Percentiles rank a stretch among this genome's conserved stretches.
phyloP scores from a whole-genome alignment of 2,329 filamentous ascomycete genomes.

The Verticillium alfalfae region DNA sequence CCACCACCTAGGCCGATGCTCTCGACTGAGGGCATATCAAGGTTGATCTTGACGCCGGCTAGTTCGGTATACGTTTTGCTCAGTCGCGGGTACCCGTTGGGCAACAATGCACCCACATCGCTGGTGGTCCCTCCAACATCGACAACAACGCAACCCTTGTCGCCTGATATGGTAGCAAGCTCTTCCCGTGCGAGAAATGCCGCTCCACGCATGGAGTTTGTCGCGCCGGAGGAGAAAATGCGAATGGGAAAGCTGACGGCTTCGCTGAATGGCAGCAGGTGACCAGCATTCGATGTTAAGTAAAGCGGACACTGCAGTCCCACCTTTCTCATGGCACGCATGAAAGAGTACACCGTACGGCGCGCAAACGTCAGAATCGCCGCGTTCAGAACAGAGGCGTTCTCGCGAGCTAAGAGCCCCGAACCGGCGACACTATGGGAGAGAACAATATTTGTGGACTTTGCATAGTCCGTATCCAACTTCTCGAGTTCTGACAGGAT shows the following conservation, averaged over 20 bases:
- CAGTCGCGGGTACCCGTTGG: constrained; percentile 15
- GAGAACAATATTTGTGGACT: constrained; percentile 7
- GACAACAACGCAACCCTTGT: constrained; percentile 11
- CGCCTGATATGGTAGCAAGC: background rate
- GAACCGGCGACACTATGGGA: constrained; percentile 29
- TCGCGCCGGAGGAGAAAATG: constrained; percentile 16
- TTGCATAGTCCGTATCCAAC: constrained; percentile 15
- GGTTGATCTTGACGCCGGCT: constrained; percentile 15
- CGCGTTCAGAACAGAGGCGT: constrained; percentile 48
- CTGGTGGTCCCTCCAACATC: constrained; percentile 17
- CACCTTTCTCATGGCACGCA: constrained; percentile 34
- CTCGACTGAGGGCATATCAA: constrained; percentile 17
- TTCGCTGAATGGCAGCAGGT: constrained; percentile 13
- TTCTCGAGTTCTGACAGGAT: constrained; percentile 36
- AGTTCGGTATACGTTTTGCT: constrained; percentile 15
- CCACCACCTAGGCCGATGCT: constrained; percentile 17
- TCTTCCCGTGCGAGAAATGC: constrained; percentile 9
- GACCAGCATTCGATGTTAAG: constrained; percentile 45
- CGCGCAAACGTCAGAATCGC: constrained; percentile 40
- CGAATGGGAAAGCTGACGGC: constrained; percentile 15
- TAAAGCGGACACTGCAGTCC: constrained; percentile 32
- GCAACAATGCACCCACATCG: constrained; percentile 14
- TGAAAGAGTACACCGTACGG: constrained; percentile 38
- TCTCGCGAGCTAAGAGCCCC: constrained; percentile 42
- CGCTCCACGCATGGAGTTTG: constrained; percentile 17